A percentile compares a stretch with the other conserved stretches of the same genome.
Conservation (phyloP, 2,329 filamentous ascomycete species). For the Penicillium sp. region DNA sequence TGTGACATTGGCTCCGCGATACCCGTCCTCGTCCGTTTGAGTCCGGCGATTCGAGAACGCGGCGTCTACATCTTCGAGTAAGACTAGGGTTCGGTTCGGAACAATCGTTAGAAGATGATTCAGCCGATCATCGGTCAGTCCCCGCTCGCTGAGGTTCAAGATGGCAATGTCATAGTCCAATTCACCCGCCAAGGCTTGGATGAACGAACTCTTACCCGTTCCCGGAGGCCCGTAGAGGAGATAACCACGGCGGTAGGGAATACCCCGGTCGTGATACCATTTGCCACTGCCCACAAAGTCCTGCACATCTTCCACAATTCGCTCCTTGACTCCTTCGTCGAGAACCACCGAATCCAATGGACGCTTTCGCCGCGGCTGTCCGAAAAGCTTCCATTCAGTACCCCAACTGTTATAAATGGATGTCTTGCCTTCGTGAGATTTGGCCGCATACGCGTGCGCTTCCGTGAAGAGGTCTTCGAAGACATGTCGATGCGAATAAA, state of each 20-base stretch:
- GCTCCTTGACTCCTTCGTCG: constrained; percentile 72
- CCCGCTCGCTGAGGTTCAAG: constrained; percentile 78
- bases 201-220: constrained; percentile 90
- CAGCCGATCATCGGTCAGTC: constrained; percentile 79
- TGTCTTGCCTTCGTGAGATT: constrained; percentile 82
- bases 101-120: constrained; percentile 79
- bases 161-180: constrained; percentile 88
- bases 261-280: constrained; percentile 88
- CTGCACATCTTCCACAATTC: constrained; percentile 67
- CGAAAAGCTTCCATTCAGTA: constrained; percentile 75
- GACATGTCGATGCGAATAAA: constrained; percentile 79
- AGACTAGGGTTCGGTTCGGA: constrained; percentile 68
- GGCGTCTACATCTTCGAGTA: constrained; percentile 85
- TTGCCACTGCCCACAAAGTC: constrained; percentile 73
- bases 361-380: constrained; percentile 73
- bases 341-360: constrained; percentile 81
- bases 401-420: constrained; percentile 79
- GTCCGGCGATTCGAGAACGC: constrained; percentile 70
- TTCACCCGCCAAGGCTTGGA: constrained; percentile 86
- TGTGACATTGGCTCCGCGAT: constrained; percentile 77
- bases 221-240: constrained; percentile 81
- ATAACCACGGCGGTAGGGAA: constrained; percentile 84
- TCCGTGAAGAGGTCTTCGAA: constrained; percentile 86
- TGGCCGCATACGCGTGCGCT: constrained; percentile 69
- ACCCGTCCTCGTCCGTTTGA: constrained; percentile 69